Evolutionary conservation across 2,329 filamentous ascomycete genomes (phyloP).

Genomic region (Cladophialophora chaetospira): DNA sequence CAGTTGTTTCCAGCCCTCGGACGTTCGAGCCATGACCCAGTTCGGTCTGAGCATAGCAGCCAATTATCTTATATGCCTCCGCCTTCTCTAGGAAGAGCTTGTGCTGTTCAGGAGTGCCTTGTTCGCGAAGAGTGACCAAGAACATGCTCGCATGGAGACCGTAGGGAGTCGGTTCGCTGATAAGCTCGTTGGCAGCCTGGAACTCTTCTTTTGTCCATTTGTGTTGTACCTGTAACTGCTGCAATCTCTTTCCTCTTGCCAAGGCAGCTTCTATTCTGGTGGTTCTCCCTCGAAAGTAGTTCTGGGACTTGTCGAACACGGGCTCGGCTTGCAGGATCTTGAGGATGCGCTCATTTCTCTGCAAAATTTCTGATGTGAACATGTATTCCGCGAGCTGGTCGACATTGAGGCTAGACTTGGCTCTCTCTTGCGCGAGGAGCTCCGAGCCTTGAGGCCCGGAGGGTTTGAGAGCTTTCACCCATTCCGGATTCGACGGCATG

Average conservation of each 20-base stretch:
- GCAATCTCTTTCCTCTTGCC: slow-evolving; percentile 69
- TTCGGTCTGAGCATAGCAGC: slow-evolving; percentile 81
- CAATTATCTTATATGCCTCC: slow-evolving; percentile 70
- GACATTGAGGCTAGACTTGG: slow-evolving; percentile 66
- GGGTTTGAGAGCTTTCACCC: slow-evolving; percentile 68
- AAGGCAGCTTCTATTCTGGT: slow-evolving; percentile 71
- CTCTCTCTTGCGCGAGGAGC: slow-evolving; percentile 68
- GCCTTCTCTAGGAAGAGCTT: slow-evolving; percentile 71
- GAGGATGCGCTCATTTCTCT: slow-evolving; percentile 62
- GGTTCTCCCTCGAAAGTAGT: slow-evolving; percentile 71
- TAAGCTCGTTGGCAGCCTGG: slow-evolving; percentile 65
- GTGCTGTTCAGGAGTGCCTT: slow-evolving; percentile 72
- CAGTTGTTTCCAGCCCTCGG: slow-evolving; percentile 69
- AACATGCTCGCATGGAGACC: slow-evolving; percentile 73
- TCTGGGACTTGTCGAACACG: slow-evolving; percentile 76
- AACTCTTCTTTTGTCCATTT: slow-evolving; percentile 69
- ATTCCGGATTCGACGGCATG: slow-evolving; percentile 54
- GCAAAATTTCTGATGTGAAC: slow-evolving; percentile 66
- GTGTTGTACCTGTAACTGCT: slow-evolving; percentile 66
- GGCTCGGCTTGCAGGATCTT: slow-evolving; percentile 66
- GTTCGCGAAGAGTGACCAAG: slow-evolving; percentile 68
- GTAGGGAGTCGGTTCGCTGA: slow-evolving; percentile 74
- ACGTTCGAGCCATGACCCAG: slow-evolving; percentile 79
- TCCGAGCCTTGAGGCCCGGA: slow-evolving; percentile 69
- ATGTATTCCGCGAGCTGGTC: slow-evolving; percentile 69